Evolutionary conservation across 2,329 filamentous ascomycete species (phyloP).

Genomic region (Verticillium klebahnii): DNA sequence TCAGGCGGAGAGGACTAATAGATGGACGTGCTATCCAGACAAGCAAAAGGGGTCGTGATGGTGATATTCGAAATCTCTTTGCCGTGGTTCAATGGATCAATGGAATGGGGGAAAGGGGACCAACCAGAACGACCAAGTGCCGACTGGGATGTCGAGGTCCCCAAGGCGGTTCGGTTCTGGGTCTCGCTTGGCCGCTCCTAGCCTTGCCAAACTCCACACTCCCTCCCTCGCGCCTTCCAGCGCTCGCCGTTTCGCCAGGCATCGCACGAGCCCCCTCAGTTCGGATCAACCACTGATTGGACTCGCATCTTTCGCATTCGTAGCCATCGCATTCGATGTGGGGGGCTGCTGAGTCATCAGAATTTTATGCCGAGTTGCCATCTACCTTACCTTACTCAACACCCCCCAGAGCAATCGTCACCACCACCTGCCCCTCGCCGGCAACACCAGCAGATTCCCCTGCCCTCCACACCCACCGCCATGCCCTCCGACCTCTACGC

Average conservation of each 20-base stretch:
- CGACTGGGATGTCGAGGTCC: not conserved
- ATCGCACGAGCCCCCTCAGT: conserved; percentile 4
- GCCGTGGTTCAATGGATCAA: not conserved
- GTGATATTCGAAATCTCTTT: conserved; percentile 1
- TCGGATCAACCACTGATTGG: conserved; percentile 12
- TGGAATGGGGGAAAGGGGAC: not conserved
- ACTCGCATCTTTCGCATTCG: not conserved
- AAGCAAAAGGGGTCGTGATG: not conserved
- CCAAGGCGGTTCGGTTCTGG: not conserved
- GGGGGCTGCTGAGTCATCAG: not conserved
- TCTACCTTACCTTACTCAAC: too few species aligned
- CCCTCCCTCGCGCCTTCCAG: not conserved
- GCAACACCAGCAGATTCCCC: not conserved
- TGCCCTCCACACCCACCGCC: conserved; percentile 2
- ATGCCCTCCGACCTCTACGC: conserved; percentile 77
- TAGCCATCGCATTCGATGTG: not conserved
- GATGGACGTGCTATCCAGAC: not conserved
- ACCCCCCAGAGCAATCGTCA: too few species aligned
- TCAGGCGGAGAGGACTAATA: not conserved
- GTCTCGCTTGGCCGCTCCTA: not conserved
- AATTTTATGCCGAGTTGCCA: not conserved
- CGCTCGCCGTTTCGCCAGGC: conserved; percentile 6
- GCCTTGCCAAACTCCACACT: not conserved
- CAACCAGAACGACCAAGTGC: not conserved
- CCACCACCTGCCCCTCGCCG: not conserved